Evolutionary conservation across 495 filamentous ascomycete species (phyloP).

Genomic region (Xanthoparmelia taractica): DNA sequence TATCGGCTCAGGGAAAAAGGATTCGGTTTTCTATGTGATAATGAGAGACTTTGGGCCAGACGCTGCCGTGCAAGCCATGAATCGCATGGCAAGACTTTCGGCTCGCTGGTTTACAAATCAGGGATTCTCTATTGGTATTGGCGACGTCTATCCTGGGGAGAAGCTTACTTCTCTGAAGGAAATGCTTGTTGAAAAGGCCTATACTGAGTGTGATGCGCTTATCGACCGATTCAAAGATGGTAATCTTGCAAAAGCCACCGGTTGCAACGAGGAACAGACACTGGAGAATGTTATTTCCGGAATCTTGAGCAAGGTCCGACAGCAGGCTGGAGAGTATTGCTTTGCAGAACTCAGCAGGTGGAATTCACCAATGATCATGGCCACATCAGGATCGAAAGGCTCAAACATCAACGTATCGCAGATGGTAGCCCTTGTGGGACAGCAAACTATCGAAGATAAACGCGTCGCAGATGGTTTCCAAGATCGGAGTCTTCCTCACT

Average conservation of each 20-base stretch:
- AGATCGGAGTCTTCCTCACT: constrained; percentile 88
- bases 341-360: constrained; percentile 80
- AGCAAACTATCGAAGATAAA: constrained; percentile 90
- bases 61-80: constrained; percentile 86
- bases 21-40: constrained; percentile 94
- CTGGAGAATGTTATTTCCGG: constrained; percentile 86
- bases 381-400: constrained; percentile 90
- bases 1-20: constrained; percentile 92
- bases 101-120: constrained; percentile 81
- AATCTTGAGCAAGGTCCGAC: constrained; percentile 82
- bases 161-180: constrained; percentile 63
- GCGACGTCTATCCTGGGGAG: constrained; percentile 77
- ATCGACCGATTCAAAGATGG: constrained; percentile 72
- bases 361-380: constrained; percentile 95
- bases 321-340: constrained; percentile 85
- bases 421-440: constrained; percentile 95
- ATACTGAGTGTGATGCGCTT: constrained; percentile 72
- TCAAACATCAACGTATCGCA: constrained; percentile 97
- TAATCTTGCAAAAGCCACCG: constrained; percentile 71
- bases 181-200: constrained; percentile 66
- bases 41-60: constrained; percentile 88
- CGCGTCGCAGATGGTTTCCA: constrained; percentile 96
- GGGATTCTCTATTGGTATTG: constrained; percentile 94
- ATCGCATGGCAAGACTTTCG: constrained; percentile 81
- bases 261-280: constrained; percentile 84